These are phyloP conservation scores for Lentinula boryana DNA, from an alignment of 768 basidiomycete genomes.

Conservation along the genomic window DNA sequence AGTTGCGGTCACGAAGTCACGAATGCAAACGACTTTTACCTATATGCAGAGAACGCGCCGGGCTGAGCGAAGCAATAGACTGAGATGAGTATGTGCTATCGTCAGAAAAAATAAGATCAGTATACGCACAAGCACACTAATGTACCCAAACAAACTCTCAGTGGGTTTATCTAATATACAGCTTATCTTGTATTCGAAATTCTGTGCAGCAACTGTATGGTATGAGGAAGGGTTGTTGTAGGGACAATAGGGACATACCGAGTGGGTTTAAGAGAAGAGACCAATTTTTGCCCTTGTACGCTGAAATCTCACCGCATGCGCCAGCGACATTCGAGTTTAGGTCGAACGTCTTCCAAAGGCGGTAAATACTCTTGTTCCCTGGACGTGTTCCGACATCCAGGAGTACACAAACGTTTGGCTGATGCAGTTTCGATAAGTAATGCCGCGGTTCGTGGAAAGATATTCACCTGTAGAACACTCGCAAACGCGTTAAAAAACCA, in stretches of 20 bases:
- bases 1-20: slow-evolving; percentile 20
- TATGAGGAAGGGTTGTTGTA: neutral
- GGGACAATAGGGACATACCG: neutral
- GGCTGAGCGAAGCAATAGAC: slow-evolving; percentile 36
- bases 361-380: slow-evolving; percentile 82
- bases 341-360: slow-evolving; percentile 94
- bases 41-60: slow-evolving; percentile 92
- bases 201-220: slow-evolving; percentile 60
- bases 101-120: neutral
- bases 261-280: slow-evolving; percentile 76
- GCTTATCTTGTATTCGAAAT: slow-evolving; percentile 74
- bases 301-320: slow-evolving; percentile 95
- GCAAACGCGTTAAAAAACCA: slow-evolving; percentile 98
- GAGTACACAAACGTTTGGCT: slow-evolving; percentile 90
- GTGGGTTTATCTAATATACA: slow-evolving; percentile 77
- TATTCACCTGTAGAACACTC: slow-evolving; percentile 66
- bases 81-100: neutral
- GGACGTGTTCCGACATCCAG: slow-evolving; percentile 94
- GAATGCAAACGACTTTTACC: slow-evolving; percentile 31
- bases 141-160: slow-evolving; percentile 91
- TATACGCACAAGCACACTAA: slow-evolving; percentile 73
- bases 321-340: slow-evolving; percentile 90
- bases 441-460: neutral
- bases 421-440: slow-evolving; percentile 1
- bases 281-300: slow-evolving; percentile 90